Evolutionary conservation across 2,329 filamentous ascomycete species (phyloP).

Genomic region (Talaromyces sp.): DNA sequence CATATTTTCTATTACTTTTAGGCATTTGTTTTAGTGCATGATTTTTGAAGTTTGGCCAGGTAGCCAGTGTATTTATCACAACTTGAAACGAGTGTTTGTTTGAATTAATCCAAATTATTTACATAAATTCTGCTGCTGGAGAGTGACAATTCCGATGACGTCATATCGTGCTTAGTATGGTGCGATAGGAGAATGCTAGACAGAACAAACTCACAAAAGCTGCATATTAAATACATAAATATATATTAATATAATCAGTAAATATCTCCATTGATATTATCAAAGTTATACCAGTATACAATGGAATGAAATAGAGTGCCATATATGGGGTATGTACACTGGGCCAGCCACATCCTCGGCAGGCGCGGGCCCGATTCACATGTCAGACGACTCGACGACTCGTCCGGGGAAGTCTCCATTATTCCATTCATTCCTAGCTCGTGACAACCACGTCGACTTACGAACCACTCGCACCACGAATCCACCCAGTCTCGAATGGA

Average conservation of each 20-base stretch:
- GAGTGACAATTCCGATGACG: background rate
- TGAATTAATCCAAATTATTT: too few species aligned
- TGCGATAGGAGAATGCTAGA: background rate
- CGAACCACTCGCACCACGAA: background rate
- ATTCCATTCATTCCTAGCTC: background rate
- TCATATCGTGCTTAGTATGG: background rate
- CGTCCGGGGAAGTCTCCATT: background rate
- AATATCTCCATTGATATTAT: background rate
- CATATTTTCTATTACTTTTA: background rate
- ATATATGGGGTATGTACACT: background rate
- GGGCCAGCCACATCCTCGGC: conserved; percentile 7
- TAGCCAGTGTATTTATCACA: too few species aligned
- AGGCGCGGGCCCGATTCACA: conserved; percentile 4
- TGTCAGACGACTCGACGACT: background rate
- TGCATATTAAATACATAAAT: too few species aligned
- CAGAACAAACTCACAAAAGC: background rate
- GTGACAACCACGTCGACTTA: background rate
- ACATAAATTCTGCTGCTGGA: background rate
- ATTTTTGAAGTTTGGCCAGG: too few species aligned
- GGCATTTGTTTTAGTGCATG: too few species aligned
- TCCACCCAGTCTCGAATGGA: background rate
- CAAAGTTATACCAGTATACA: background rate
- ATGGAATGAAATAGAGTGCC: background rate
- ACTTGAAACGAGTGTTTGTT: too few species aligned
- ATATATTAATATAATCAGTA: background rate